phyloP scores from a whole-genome alignment of 306 rosid species.

The Corylus avellana region DNA sequence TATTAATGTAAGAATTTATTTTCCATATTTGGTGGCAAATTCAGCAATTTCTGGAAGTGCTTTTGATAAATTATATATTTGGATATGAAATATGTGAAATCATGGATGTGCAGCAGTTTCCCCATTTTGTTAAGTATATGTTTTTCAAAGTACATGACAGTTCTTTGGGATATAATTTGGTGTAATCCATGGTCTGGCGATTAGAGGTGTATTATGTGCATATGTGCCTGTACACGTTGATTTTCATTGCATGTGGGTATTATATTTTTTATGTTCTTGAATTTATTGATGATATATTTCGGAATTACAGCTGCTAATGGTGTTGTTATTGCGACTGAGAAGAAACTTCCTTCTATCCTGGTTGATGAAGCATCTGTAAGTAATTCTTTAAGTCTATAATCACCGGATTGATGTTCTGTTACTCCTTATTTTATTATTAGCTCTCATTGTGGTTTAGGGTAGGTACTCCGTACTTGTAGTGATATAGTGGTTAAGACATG shows the following conservation, averaged over 20 bases:
- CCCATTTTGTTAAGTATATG: not conserved
- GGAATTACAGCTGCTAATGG: constrained; percentile 85
- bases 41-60: no score
- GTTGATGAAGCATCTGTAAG: constrained; percentile 92
- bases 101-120: not conserved
- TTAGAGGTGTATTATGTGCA: not conserved
- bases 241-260: not conserved
- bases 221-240: not conserved
- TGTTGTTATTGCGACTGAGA: constrained; percentile 93
- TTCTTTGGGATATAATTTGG: not conserved
- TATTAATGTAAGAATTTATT: no score
- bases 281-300: constrained; percentile 19
- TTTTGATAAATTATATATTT: not conserved
- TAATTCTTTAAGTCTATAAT: constrained; percentile 4
- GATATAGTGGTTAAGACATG: not conserved
- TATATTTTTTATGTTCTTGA: not conserved
- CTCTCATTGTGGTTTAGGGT: not conserved
- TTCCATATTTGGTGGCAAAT: no score
- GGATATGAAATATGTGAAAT: not conserved
- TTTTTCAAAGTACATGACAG: not conserved
- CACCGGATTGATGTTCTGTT: not conserved
- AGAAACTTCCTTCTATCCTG: constrained; percentile 93
- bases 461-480: not conserved
- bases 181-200: no score
- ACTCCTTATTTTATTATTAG: not conserved